Evolutionary conservation across 2,329 filamentous ascomycete genomes (phyloP).

Genomic region (Keithomyces neogunnii): DNA sequence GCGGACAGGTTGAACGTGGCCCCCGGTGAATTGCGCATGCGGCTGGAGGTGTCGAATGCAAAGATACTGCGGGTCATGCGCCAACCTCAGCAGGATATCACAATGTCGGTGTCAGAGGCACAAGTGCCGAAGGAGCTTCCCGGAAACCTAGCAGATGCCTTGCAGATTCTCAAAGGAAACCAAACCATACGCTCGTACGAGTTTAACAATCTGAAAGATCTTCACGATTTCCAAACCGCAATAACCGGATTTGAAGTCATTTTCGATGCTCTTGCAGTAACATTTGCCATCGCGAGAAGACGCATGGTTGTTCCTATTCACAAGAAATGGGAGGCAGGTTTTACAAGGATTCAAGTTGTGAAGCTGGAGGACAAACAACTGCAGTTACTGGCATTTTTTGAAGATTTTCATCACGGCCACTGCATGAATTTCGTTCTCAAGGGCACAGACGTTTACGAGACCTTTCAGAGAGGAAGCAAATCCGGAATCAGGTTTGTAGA

Average conservation of each 20-base stretch:
- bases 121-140: slow-evolving; percentile 53
- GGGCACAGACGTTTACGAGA: slow-evolving; percentile 75
- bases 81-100: slow-evolving; percentile 68
- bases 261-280: slow-evolving; percentile 63
- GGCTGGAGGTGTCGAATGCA: slow-evolving; percentile 53
- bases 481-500: slow-evolving; percentile 73
- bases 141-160: slow-evolving; percentile 53
- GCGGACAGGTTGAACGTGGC: slow-evolving; percentile 78
- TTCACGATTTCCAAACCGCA: slow-evolving; percentile 72
- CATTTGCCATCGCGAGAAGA: slow-evolving; percentile 73
- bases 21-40: slow-evolving; percentile 62
- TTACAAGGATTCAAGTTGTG: slow-evolving; percentile 72
- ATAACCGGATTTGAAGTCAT: slow-evolving; percentile 73
- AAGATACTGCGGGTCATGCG: slow-evolving; percentile 60
- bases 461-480: slow-evolving; percentile 54
- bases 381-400: slow-evolving; percentile 79
- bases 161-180: slow-evolving; percentile 47
- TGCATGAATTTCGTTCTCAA: slow-evolving; percentile 86
- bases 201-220: slow-evolving; percentile 55
- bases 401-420: slow-evolving; percentile 77
- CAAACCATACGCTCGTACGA: slow-evolving; percentile 65
- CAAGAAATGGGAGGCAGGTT: slow-evolving; percentile 86
- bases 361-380: slow-evolving; percentile 60
- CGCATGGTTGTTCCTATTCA: slow-evolving; percentile 88
- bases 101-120: slow-evolving; percentile 64